Conservation (phyloP, 1,284 basidiomycete species). For the Apiotrichum sp. region DNA sequence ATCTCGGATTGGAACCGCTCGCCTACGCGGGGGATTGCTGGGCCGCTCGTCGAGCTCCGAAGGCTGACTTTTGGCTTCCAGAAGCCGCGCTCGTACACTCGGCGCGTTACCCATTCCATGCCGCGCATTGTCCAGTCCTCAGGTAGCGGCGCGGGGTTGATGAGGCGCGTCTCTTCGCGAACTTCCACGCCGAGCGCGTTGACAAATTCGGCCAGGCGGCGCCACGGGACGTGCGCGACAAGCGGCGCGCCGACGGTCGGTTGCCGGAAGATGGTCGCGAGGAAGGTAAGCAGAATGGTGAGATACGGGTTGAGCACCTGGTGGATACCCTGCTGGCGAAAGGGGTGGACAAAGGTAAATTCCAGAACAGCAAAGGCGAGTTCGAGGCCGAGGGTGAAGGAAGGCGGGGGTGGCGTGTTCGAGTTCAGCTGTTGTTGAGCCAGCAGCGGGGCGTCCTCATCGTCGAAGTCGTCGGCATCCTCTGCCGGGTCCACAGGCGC, state of each 20-base stretch:
- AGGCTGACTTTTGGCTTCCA: constrained; percentile 57
- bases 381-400: constrained; percentile 67
- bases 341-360: constrained; percentile 61
- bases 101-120: constrained; percentile 86
- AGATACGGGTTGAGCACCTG: constrained; percentile 78
- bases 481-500: background rate
- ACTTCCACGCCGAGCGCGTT: constrained; percentile 50
- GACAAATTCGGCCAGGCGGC: constrained; percentile 63
- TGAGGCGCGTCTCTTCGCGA: constrained; percentile 52
- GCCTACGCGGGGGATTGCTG: constrained; percentile 50
- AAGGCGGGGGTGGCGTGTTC: constrained; percentile 51
- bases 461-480: constrained; percentile 8
- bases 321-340: constrained; percentile 55
- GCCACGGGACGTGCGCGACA: constrained; percentile 79
- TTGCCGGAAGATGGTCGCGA: constrained; percentile 68
- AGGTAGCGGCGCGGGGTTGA: constrained; percentile 60
- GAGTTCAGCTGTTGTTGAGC: background rate
- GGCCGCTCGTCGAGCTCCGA: constrained; percentile 31
- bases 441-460: constrained; percentile 6
- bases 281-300: constrained; percentile 77
- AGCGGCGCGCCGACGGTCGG: constrained; percentile 57
- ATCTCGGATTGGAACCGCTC: constrained; percentile 57
- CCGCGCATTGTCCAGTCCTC: constrained; percentile 96
- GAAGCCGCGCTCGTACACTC: constrained; percentile 83
- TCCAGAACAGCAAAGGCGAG: constrained; percentile 74